A percentile compares a stretch with the other conserved stretches of the same genome.
These are phyloP conservation scores for Grigorovia humatica DNA, from an alignment of 805 yeast species.

Conservation along the genomic window DNA sequence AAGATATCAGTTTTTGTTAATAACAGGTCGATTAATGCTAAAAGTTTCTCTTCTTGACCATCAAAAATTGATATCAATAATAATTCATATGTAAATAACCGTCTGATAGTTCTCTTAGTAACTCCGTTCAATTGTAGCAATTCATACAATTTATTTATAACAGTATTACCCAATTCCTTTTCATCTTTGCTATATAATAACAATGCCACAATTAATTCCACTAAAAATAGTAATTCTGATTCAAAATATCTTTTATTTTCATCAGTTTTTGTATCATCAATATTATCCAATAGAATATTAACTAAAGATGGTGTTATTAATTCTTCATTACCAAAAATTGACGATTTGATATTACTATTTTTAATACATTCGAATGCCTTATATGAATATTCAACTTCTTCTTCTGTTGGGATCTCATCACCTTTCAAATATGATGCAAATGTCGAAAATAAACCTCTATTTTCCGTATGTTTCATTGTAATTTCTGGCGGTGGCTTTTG, in stretches of 20 bases:
- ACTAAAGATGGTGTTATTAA: constrained; percentile 27
- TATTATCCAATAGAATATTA: constrained; percentile 25
- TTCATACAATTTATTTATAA: constrained; percentile 13
- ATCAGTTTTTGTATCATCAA: constrained; percentile 28
- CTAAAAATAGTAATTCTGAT: constrained; percentile 37
- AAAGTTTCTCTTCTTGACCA: constrained; percentile 15
- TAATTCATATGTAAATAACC: constrained; percentile 32
- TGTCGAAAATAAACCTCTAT: constrained; percentile 79
- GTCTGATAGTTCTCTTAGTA: constrained; percentile 22
- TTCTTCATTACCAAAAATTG: constrained; percentile 41
- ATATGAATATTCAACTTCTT: constrained; percentile 77
- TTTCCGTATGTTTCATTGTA: constrained; percentile 51
- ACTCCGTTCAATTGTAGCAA: constrained; percentile 11
- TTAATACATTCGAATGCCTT: constrained; percentile 76
- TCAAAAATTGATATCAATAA: constrained; percentile 20
- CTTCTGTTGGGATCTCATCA: constrained; percentile 91
- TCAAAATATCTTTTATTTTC: constrained; percentile 34
- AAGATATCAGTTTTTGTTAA: constrained; percentile 26
- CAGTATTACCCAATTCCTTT: constrained; percentile 15
- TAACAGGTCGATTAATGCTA: constrained; percentile 21
- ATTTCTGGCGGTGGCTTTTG: constrained; percentile 58
- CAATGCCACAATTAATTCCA: constrained; percentile 32
- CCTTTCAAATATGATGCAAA: constrained; percentile 89
- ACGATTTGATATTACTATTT: constrained; percentile 49
- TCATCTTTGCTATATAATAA: constrained; percentile 26